Base-by-base conservation (phyloP, 2,329 filamentous ascomycete genomes). In the Monosporascus sp. region DNA sequence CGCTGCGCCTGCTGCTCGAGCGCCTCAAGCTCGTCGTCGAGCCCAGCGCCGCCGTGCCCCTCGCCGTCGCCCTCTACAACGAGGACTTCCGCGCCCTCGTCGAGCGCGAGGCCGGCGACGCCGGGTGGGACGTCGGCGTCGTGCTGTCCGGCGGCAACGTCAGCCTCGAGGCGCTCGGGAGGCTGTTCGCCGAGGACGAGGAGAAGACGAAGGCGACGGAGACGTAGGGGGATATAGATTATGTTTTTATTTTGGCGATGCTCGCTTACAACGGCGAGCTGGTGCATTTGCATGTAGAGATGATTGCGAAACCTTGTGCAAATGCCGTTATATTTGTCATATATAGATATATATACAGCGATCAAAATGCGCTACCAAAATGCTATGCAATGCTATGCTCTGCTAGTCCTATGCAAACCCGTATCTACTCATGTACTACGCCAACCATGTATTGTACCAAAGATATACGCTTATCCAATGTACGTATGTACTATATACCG, bases 21-120 rank as follows among this genome's bases (percentile, higher is more conserved):
- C 75, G 92, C 53, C 84, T 94, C 78, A 97, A 97, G 81, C 74
- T 96, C 47, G 84, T 97, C 22, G 84, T 97, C 14, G 93, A 97
- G 77, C 93, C 93, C 22, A 92, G 87, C 70, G 83, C 88, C 0
- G 90, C 86, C 2, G 92, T 97, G n/a, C 83, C 84, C 1, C 69
- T 97, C 54, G 94, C 93, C 0, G 88, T 89, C 7, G 86, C 85
- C 50, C 72, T 97, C 60, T 97, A 83, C 59, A 88, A 96, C 67
- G 89, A 95, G 70, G 89, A 91, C 4, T 97, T 97, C 57, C 75
- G 90, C 53, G 68, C 65, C 14, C 70, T 86, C 70, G 87, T 92
- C 9, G 84, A 90, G 72, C 69, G 64, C 54, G 88, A 92, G 69
- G 88, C 76, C 0, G 88, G 89, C 0, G 77, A 82, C 50, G 75